Percentiles rank a stretch among this genome's conserved stretches.
Conservation (phyloP, 2,329 filamentous ascomycete genomes). For the Aspergillus japonicus region DNA sequence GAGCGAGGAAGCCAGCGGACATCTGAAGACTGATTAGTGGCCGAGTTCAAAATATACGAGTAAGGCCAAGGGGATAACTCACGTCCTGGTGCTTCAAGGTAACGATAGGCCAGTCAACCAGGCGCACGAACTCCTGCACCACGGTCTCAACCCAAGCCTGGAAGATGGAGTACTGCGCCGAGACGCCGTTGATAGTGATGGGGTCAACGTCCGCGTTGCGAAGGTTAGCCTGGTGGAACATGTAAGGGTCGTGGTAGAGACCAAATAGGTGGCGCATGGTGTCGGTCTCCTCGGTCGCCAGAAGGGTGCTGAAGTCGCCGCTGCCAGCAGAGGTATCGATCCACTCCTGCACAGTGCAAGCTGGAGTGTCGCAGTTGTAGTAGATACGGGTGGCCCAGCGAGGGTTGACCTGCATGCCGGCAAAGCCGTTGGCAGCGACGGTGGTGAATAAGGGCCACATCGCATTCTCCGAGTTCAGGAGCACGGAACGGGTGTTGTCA, state of each 20-base stretch:
- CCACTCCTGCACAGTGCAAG: constrained; percentile 61
- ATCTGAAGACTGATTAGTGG: constrained; percentile 29
- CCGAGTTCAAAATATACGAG: background rate
- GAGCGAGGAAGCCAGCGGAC: constrained; percentile 52
- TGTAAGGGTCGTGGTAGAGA: constrained; percentile 57
- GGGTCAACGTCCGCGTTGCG: constrained; percentile 50
- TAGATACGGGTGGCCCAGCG: constrained; percentile 64
- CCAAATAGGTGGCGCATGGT: constrained; percentile 58
- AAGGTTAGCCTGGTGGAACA: constrained; percentile 66
- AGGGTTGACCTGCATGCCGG: constrained; percentile 57
- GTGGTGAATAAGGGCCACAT: constrained; percentile 59
- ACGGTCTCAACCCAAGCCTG: constrained; percentile 59
- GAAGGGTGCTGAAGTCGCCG: constrained; percentile 54
- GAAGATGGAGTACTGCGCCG: constrained; percentile 52
- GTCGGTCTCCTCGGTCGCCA: constrained; percentile 52
- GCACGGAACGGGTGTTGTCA: constrained; percentile 59
- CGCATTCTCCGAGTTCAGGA: constrained; percentile 53
- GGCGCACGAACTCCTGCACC: constrained; percentile 54
- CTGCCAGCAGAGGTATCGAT: constrained; percentile 57
- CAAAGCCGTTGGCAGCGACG: constrained; percentile 53
- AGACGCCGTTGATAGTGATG: constrained; percentile 51
- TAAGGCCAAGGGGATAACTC: constrained; percentile 5
- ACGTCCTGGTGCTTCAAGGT: constrained; percentile 59
- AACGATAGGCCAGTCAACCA: constrained; percentile 55
- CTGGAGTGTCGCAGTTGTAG: constrained; percentile 61